Conservation (phyloP, 805 yeast species). For the Candida rishiriensis region DNA sequence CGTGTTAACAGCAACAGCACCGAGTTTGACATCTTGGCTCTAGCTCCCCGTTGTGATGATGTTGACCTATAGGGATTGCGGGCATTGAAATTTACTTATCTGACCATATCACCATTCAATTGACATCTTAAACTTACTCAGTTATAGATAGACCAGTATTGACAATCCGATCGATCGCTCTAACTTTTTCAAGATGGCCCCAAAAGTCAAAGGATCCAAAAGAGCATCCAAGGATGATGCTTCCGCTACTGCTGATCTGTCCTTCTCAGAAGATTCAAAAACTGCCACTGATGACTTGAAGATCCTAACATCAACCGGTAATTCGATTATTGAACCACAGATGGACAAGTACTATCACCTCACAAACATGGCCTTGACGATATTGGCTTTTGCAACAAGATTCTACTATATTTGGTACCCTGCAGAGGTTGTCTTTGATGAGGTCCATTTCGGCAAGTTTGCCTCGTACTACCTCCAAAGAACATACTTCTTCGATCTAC, state of each 20-base stretch:
- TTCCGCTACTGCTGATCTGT: not conserved
- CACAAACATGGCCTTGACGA: conserved; percentile 36
- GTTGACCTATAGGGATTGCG: too few relatives aligned
- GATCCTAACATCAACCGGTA: not conserved
- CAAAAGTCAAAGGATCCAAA: conserved; percentile 15
- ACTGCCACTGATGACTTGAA: too few relatives aligned
- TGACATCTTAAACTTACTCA: too few relatives aligned
- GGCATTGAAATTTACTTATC: too few relatives aligned
- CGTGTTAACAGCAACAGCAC: too few relatives aligned
- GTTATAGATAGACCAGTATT: too few relatives aligned
- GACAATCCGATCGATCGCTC: too few relatives aligned
- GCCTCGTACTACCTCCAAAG: conserved; percentile 83
- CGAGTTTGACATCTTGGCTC: too few relatives aligned
- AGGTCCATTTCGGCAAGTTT: conserved; percentile 83
- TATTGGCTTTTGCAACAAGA: conserved; percentile 46
- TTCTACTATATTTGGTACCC: conserved; percentile 62
- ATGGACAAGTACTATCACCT: conserved; percentile 28
- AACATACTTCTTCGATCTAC: conserved; percentile 92
- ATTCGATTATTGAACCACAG: conserved; percentile 19
- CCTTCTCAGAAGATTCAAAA: too few relatives aligned
- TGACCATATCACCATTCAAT: too few relatives aligned
- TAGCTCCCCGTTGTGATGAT: too few relatives aligned
- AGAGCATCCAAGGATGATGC: conserved; percentile 6
- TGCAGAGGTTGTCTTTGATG: conserved; percentile 77
- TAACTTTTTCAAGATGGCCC: conserved; percentile 14